phyloP scores from a whole-genome alignment of 371 early-diverging fungal species.

The Capillidium rhysosporum region DNA sequence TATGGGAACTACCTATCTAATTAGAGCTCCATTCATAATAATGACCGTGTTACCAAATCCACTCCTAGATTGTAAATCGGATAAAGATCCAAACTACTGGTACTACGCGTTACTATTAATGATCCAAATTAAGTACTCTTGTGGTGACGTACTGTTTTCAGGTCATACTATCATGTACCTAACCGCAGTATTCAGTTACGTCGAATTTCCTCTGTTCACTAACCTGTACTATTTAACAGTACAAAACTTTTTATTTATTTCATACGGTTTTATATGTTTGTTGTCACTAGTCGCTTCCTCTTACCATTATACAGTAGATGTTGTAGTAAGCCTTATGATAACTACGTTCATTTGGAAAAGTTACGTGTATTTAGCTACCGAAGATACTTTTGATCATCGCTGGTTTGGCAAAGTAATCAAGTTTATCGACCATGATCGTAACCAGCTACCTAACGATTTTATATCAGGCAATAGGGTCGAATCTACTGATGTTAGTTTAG shows the following conservation, averaged over 20 bases:
- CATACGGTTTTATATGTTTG: background rate
- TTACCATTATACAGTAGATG: slow-evolving; percentile 5
- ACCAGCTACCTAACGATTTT: background rate
- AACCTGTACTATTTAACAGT: background rate
- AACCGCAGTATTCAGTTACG: background rate
- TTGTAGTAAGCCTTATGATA: background rate
- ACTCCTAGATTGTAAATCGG: background rate
- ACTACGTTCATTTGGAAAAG: background rate
- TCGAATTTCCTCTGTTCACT: background rate
- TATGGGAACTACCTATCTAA: background rate
- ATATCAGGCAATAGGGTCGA: background rate
- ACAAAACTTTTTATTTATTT: background rate
- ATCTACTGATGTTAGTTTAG: too few relatives aligned
- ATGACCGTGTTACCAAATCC: slow-evolving; percentile 4
- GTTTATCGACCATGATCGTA: background rate
- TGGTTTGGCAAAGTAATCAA: background rate
- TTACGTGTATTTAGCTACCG: background rate
- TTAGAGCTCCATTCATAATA: background rate
- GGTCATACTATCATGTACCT: slow-evolving; percentile 4
- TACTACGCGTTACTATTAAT: background rate
- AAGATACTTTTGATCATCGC: background rate
- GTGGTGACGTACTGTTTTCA: slow-evolving; percentile 5
- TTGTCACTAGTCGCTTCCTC: background rate
- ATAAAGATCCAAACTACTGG: background rate
- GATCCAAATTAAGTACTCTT: background rate